Base-by-base conservation (phyloP, 179 eudicot genomes). In the Heliamphora pulchella region DNA sequence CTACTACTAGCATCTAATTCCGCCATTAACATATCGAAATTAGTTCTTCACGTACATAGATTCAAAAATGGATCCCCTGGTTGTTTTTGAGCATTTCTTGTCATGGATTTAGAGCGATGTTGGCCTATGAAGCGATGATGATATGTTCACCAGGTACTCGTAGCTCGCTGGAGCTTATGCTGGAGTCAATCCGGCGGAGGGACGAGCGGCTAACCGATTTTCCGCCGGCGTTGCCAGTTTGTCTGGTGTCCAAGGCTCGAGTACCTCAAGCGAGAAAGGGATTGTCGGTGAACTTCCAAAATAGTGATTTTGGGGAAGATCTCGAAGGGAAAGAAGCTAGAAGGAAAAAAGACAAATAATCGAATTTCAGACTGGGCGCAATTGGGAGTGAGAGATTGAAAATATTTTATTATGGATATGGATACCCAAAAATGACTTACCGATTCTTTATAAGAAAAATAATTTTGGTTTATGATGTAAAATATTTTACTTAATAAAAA, bases 91-190 rank as follows among this genome's bases (percentile, higher is more conserved):
- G 1, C 18, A 41, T 31, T 72, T 61, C 7, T 22, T 10, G 22
- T 68, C 22, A 8, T 76, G 75, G 75, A 80, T 67, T 65, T 66
- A 7, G 69, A 22, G 15, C 6, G 14, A 70, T 22, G 5, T 51
- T 31, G 15, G 44, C 53, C 55, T 51, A n/a, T 4, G 31, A 7
- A 4, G 47, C 17, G 46, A 67, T 67, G 75, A 78, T 63, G 80
- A 74, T 47, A 75, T 79, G 75, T n/a, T 78, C 84, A 0, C 83
- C 87, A 87, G 44, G 74, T n/a, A 80, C 83, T 70, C 81, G 84
- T n/a, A 88, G 90, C 82, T 84, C 90, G 4, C 74, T 88, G 82
- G 90, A 88, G 81, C 84, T 84, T 51, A 88, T 88, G 90, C 84
- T 88, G 59, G 87, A 88, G 20, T 53, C 77, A 8, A 71, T 88